phyloP scores from a whole-genome alignment of 1,284 basidiomycete species.

The Apiotrichum gracile region DNA sequence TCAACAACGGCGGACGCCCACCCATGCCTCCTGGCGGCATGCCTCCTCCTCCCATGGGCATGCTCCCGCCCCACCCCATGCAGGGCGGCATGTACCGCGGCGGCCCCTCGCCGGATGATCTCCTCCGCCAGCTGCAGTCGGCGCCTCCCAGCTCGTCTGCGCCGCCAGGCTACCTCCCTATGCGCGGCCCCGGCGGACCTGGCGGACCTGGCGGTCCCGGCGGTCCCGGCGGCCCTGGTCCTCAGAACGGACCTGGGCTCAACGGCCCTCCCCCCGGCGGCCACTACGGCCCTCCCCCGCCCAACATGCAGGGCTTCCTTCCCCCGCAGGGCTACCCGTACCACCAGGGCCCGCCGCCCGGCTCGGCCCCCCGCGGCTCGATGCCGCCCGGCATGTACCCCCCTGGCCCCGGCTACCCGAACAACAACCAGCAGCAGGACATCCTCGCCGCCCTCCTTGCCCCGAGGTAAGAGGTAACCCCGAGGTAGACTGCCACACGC shows the following conservation, averaged over 20 bases:
- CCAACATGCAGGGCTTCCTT: constrained; percentile 17
- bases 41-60: constrained; percentile 17
- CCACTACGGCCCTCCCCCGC: constrained; percentile 6
- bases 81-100: constrained; percentile 8
- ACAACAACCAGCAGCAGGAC: constrained; percentile 26
- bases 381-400: constrained; percentile 9
- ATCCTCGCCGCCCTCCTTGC: constrained; percentile 33
- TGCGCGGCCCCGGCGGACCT: constrained; percentile 4
- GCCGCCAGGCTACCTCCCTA: constrained; percentile 10
- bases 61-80: constrained; percentile 18
- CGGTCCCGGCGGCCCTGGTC: not conserved
- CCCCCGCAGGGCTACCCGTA: constrained; percentile 14
- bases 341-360: constrained; percentile 3
- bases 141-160: not conserved
- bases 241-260: not conserved
- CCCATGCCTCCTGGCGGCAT: constrained; percentile 1
- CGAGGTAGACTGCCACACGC: not conserved
- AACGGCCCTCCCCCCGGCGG: not conserved
- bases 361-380: not conserved
- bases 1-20: constrained; percentile 15
- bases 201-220: not conserved
- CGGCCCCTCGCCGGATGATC: constrained; percentile 16
- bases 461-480: not conserved
- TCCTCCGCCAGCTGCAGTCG: constrained; percentile 18
- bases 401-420: not conserved